Evolutionary conservation across 2,329 filamentous ascomycete species (phyloP), one percentile per base, ranked within the genome.

Genomic region (Xylaria sp.): DNA sequence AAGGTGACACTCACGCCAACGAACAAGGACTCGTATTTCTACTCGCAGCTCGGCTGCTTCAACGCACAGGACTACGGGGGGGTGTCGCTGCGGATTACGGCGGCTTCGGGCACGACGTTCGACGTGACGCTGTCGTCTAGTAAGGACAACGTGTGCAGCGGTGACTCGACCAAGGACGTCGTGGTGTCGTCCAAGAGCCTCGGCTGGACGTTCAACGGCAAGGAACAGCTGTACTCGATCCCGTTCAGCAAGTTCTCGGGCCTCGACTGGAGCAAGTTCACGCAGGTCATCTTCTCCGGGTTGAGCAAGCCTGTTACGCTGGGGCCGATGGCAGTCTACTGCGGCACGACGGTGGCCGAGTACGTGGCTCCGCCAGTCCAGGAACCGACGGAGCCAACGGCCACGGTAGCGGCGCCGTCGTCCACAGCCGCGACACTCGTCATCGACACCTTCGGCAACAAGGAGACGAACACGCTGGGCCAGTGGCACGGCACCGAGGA

Each of bases 401-500:
- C 78, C 17, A 86, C 84, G 5, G 80, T 87, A 15, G 74, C 82
- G n/a, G 83, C 84, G 3, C 86, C 85, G 2, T 70, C 78, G 13
- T 81, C 84, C 55, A 81, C 82, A 22, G 82, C 82, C 29, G 80
- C 82, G 17, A 77, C 79, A 13, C 80, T 88, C 33, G 80, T 90
- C 0, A 86, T 92, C 63, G 90, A 92, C 77, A 83, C 82, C 3
- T 92, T 92, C 69, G 78, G 78, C 39, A 82, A 81, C 69, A 63
- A 77, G 2, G 78, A 82, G 67, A 82, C 78, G 29, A 92, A 92
- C 73, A 83, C 86, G 20, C 82, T 91, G 2, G 86, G 85, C 2
- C 84, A 87, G 76, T 92, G 88, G 85, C 89, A 91, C 75, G 89
- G 90, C 10, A 82, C 82, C n/a, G 88, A 89, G 53, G 88, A 91